Evolutionary conservation across 441 rosid species (phyloP).

Genomic region (Iberis amara): DNA sequence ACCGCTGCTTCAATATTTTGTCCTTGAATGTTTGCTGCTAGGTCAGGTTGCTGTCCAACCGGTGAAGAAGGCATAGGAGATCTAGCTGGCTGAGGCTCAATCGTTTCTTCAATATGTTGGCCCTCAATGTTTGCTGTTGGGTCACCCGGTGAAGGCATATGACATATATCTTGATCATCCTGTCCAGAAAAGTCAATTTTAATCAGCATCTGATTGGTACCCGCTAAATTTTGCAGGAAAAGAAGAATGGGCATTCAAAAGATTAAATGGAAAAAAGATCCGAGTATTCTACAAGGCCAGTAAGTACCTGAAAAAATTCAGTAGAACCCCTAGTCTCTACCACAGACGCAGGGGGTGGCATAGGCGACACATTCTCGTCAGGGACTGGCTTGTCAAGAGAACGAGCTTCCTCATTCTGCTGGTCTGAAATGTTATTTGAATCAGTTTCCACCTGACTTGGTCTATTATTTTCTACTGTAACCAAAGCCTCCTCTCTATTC

Average conservation of each 20-base stretch:
- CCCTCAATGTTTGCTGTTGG: slow-evolving; percentile 13
- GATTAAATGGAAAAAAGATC: slow-evolving; percentile 14
- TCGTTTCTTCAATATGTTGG: neutral
- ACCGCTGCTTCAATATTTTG: slow-evolving; percentile 1
- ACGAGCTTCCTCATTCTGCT: slow-evolving; percentile 26
- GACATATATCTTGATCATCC: slow-evolving; percentile 24
- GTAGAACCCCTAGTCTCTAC: slow-evolving; percentile 23
- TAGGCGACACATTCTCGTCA: slow-evolving; percentile 14
- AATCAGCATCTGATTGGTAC: slow-evolving; percentile 9
- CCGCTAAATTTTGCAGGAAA: slow-evolving; percentile 3
- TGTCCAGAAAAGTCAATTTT: slow-evolving; percentile 19
- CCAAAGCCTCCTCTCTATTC: slow-evolving; percentile 28
- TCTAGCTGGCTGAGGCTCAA: slow-evolving; percentile 15
- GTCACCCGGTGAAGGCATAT: slow-evolving; percentile 17
- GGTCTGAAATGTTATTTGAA: slow-evolving; percentile 23
- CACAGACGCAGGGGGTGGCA: slow-evolving; percentile 29
- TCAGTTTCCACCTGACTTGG: slow-evolving; percentile 6
- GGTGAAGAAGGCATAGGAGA: slow-evolving; percentile 22
- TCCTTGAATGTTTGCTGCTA: slow-evolving; percentile 14
- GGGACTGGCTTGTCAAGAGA: slow-evolving; percentile 22
- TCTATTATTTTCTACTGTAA: slow-evolving; percentile 24
- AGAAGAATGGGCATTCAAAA: slow-evolving; percentile 10
- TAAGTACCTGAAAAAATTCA: slow-evolving; percentile 35
- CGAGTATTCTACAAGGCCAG: slow-evolving; percentile 3
- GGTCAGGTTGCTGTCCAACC: slow-evolving; percentile 15